Conservation (phyloP, 495 filamentous ascomycete genomes). For the Aspergillus conjunctus region DNA sequence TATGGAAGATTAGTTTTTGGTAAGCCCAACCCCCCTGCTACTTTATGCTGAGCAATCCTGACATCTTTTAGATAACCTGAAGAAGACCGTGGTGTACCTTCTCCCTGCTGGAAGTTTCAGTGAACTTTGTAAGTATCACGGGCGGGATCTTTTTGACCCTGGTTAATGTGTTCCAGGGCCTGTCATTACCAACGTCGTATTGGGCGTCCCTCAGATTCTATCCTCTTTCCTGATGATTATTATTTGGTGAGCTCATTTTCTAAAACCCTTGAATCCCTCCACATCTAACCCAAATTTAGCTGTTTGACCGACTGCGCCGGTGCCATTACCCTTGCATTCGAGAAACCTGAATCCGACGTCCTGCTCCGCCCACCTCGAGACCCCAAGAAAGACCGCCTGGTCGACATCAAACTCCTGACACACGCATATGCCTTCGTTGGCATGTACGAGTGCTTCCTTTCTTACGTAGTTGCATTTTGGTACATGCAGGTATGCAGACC, state of each 20-base stretch:
- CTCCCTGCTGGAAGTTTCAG: constrained; percentile 66
- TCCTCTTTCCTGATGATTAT: constrained; percentile 71
- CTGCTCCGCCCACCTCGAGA: constrained; percentile 61
- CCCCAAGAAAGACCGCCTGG: constrained; percentile 60
- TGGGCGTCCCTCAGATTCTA: constrained; percentile 68
- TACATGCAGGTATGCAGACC: constrained; percentile 47
- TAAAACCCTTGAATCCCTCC: constrained; percentile 28
- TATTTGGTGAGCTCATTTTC: constrained; percentile 62
- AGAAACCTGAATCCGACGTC: constrained; percentile 61
- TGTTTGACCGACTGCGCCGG: constrained; percentile 62
- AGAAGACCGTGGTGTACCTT: constrained; percentile 59
- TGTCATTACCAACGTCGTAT: constrained; percentile 65
- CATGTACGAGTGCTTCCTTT: constrained; percentile 57
- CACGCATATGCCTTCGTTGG: constrained; percentile 68
- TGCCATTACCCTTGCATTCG: constrained; percentile 65
- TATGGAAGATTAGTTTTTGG: constrained; percentile 55
- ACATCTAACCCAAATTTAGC: constrained; percentile 36
- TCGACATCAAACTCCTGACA: constrained; percentile 64
- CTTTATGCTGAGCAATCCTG: not conserved
- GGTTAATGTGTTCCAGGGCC: constrained; percentile 39
- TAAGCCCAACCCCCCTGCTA: not conserved
- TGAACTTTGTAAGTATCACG: constrained; percentile 54
- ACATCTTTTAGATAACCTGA: constrained; percentile 46
- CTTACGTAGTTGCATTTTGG: constrained; percentile 69
- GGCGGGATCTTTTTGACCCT: not conserved